Conservation (phyloP, 2,329 filamentous ascomycete species). For the Biscogniauxia mediterranea region DNA sequence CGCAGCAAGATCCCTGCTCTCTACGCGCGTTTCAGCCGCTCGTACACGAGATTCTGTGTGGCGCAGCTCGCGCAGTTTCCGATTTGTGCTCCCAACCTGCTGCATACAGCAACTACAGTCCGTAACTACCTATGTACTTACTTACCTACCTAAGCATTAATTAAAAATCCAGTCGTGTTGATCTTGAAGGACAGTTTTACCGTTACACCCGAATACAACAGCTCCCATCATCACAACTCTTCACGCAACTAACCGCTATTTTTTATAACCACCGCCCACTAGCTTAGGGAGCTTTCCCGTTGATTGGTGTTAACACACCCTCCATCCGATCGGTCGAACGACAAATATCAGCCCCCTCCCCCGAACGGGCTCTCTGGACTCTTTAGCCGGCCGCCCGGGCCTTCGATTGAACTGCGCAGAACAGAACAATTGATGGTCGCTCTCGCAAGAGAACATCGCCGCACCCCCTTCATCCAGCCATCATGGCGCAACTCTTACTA, state of each 20-base stretch:
- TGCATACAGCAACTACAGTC: neutral
- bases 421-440: constrained; percentile 4
- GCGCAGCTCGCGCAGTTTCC: neutral
- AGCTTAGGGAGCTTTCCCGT: neutral
- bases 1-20: neutral
- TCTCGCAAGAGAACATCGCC: neutral
- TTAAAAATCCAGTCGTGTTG: neutral
- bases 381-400: constrained; percentile 5
- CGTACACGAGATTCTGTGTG: neutral
- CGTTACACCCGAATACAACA: neutral
- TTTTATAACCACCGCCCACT: too few species aligned
- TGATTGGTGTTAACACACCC: too few species aligned
- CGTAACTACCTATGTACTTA: neutral
- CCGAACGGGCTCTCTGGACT: neutral
- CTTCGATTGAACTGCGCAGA: constrained; percentile 4
- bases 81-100: neutral
- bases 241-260: neutral
- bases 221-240: neutral
- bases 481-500: constrained; percentile 80
- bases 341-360: neutral
- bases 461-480: constrained; percentile 11
- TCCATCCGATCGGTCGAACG: too few species aligned
- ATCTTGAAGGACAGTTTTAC: neutral
- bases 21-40: neutral
- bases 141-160: neutral